Percentiles rank a stretch among this genome's conserved stretches.
These are phyloP conservation scores for Sclerotinia spermophila DNA, from an alignment of 2,329 filamentous ascomycete species.

Conservation along the genomic window DNA sequence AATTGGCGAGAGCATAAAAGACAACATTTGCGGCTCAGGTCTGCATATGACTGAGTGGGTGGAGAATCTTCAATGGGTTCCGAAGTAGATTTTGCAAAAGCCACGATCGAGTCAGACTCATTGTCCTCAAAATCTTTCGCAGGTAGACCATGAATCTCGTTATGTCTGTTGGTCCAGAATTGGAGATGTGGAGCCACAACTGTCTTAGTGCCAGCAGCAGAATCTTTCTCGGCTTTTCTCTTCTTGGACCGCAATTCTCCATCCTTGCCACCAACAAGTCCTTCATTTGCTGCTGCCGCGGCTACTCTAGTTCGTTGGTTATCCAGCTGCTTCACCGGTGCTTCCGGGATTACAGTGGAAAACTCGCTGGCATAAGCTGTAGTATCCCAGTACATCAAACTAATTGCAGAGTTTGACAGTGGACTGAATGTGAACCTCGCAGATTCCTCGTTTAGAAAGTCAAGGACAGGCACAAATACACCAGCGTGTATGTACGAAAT, in stretches of 20 bases:
- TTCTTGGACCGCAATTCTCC: slow-evolving; percentile 47
- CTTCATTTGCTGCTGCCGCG: slow-evolving; percentile 39
- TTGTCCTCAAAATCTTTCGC: slow-evolving; percentile 40
- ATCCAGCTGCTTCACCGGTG: slow-evolving; percentile 31
- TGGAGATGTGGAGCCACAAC: slow-evolving; percentile 62
- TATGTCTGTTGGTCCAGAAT: slow-evolving; percentile 68
- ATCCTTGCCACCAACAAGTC: slow-evolving; percentile 34
- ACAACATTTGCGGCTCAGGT: slow-evolving; percentile 55
- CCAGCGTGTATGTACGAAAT: slow-evolving; percentile 79
- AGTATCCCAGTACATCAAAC: slow-evolving; percentile 73
- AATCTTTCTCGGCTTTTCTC: slow-evolving; percentile 51
- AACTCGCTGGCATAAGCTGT: slow-evolving; percentile 67
- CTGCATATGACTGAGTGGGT: slow-evolving; percentile 56
- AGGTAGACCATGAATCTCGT: slow-evolving; percentile 57
- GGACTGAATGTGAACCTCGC: slow-evolving; percentile 66
- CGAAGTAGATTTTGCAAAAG: slow-evolving; percentile 19
- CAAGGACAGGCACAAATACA: slow-evolving; percentile 73
- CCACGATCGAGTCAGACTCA: slow-evolving; percentile 24
- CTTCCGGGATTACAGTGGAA: slow-evolving; percentile 49
- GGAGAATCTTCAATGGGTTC: slow-evolving; percentile 34
- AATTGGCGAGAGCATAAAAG: slow-evolving; percentile 60
- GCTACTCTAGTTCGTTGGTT: slow-evolving; percentile 38
- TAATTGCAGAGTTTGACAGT: slow-evolving; percentile 62
- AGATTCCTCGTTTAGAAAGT: slow-evolving; percentile 51
- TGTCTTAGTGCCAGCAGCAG: slow-evolving; percentile 35